These are phyloP conservation scores for Wallacemonas sp. DNA, from an alignment of 208 protist species.

Conservation along the genomic window DNA sequence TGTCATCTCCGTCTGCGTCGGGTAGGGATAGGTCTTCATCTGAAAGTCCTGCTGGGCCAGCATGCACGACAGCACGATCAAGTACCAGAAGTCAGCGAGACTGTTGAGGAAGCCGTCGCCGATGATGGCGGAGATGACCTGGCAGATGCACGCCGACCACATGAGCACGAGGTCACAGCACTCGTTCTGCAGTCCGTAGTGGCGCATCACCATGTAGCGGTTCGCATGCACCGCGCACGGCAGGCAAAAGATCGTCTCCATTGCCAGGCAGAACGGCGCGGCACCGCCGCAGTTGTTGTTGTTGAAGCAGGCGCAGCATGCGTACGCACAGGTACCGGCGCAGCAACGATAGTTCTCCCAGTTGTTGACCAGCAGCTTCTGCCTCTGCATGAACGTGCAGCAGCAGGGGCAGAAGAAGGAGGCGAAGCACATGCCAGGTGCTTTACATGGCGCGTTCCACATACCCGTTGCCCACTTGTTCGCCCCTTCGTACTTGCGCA, in stretches of 20 bases:
- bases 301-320: slow-evolving; percentile 23
- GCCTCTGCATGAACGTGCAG: slow-evolving; percentile 52
- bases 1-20: slow-evolving; percentile 25
- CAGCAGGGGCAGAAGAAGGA: slow-evolving; percentile 60
- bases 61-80: slow-evolving; percentile 57
- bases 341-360: slow-evolving; percentile 64
- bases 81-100: slow-evolving; percentile 39
- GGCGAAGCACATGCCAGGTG: slow-evolving; percentile 41
- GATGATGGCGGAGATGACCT: slow-evolving; percentile 9
- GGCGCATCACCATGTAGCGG: slow-evolving; percentile 67
- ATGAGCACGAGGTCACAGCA: slow-evolving; percentile 58
- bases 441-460: slow-evolving; percentile 25
- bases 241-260: slow-evolving; percentile 45
- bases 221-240: slow-evolving; percentile 60
- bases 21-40: slow-evolving; percentile 45
- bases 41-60: slow-evolving; percentile 63
- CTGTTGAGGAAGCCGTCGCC: slow-evolving; percentile 15
- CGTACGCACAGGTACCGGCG: slow-evolving; percentile 46
- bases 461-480: slow-evolving; percentile 42
- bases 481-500: slow-evolving; percentile 33
- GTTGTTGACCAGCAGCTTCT: slow-evolving; percentile 47
- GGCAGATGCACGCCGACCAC: slow-evolving; percentile 36
- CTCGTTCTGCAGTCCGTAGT: slow-evolving; percentile 47
- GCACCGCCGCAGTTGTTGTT: slow-evolving; percentile 27
- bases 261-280: slow-evolving; percentile 43